These are phyloP conservation scores for Apophysomyces trapeziformis DNA, from an alignment of 371 early-diverging fungal species.

Conservation along the genomic window DNA sequence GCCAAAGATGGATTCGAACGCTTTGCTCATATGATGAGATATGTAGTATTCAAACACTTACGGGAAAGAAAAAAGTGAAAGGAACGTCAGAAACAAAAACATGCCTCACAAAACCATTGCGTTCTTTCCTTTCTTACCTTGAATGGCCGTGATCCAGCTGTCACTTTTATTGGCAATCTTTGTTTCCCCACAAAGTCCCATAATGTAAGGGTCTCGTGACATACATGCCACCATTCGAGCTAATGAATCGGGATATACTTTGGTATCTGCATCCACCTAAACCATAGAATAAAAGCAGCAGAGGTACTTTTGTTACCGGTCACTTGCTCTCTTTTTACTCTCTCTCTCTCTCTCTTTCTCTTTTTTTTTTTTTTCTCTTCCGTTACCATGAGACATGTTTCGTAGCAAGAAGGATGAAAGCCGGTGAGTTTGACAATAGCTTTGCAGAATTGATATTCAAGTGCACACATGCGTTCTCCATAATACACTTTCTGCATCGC, in stretches of 20 bases:
- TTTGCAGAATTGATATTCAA: slow-evolving; percentile 95
- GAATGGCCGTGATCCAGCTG: slow-evolving; percentile 92
- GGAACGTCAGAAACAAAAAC: slow-evolving; percentile 3
- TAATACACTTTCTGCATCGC: slow-evolving; percentile 91
- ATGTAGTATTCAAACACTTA: slow-evolving; percentile 97
- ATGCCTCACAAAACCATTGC: not conserved
- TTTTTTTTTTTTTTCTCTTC: too few relatives aligned
- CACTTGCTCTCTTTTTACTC: too few relatives aligned
- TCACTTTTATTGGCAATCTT: slow-evolving; percentile 85
- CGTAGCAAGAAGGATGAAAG: slow-evolving; percentile 83
- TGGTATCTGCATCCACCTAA: slow-evolving; percentile 95
- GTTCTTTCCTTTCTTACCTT: slow-evolving; percentile 50
- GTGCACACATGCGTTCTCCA: slow-evolving; percentile 92
- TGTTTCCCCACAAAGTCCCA: slow-evolving; percentile 90
- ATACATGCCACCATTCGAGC: slow-evolving; percentile 81
- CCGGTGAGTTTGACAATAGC: slow-evolving; percentile 86
- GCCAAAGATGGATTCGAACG: slow-evolving; percentile 96
- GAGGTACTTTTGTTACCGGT: not conserved
- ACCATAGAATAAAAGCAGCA: not conserved
- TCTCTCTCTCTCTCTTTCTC: too few relatives aligned
- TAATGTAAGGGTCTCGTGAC: slow-evolving; percentile 76
- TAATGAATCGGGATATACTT: slow-evolving; percentile 82
- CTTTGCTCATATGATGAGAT: slow-evolving; percentile 92
- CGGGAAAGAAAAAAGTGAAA: not conserved
- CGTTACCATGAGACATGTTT: slow-evolving; percentile 89